Conservation (phyloP, 345 rosid species). For the Hibiscus trionum region DNA sequence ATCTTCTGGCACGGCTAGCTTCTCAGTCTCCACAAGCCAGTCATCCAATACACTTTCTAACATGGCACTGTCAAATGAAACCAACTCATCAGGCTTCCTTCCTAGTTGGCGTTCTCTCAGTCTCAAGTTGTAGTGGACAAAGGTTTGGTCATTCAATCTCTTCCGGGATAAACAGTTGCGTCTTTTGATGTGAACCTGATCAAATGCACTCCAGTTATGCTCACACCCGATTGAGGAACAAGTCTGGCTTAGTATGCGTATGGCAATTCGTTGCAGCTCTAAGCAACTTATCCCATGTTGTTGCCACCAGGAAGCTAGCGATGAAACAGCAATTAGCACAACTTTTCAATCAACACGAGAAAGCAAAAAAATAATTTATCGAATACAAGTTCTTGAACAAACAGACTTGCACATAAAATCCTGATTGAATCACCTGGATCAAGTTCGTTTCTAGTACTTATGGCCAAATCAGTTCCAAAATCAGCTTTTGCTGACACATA, state of each 20-base stretch:
- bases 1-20: conserved; percentile 35
- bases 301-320: conserved; percentile 81
- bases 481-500: conserved; percentile 72
- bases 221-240: conserved; percentile 74
- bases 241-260: conserved; percentile 80
- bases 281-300: conserved; percentile 75
- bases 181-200: conserved; percentile 47
- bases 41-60: conserved; percentile 48
- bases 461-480: conserved; percentile 81
- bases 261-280: conserved; percentile 77
- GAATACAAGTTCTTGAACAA: conserved; percentile 9
- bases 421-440: conserved; percentile 59
- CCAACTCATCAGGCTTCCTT: conserved; percentile 30
- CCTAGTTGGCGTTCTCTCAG: conserved; percentile 48
- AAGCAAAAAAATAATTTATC: background rate
- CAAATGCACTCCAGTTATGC: conserved; percentile 63
- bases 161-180: conserved; percentile 45
- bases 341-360: conserved; percentile 5
- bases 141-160: conserved; percentile 53
- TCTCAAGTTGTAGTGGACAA: conserved; percentile 72
- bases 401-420: background rate
- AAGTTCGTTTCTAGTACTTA: conserved; percentile 73
- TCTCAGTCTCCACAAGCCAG: conserved; percentile 54
- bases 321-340: background rate
- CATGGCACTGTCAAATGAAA: conserved; percentile 40